Conservation (phyloP, 148 eudicot species). For the Arctostaphylos glauca region DNA sequence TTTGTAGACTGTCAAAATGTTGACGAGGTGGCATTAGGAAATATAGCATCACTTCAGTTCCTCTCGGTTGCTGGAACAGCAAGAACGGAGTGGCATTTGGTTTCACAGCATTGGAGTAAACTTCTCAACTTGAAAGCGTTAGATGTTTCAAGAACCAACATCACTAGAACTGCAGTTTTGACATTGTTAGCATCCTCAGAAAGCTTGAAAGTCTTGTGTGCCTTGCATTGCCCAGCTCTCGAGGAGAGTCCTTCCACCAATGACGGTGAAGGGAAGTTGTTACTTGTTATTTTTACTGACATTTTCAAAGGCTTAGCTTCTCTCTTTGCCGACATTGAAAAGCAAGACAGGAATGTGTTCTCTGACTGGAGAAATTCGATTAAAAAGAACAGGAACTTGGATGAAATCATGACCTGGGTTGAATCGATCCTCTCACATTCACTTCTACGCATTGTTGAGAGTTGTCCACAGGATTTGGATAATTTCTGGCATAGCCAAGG, state of each 20-base stretch:
- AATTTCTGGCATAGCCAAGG: constrained; percentile 87
- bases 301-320: constrained; percentile 54
- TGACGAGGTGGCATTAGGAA: constrained; percentile 69
- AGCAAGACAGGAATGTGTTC: constrained; percentile 49
- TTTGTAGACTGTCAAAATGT: constrained; percentile 69
- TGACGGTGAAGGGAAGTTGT: constrained; percentile 39
- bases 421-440: constrained; percentile 87
- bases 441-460: constrained; percentile 74
- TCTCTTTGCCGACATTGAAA: constrained; percentile 53
- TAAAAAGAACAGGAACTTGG: constrained; percentile 44
- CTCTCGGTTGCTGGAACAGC: constrained; percentile 79
- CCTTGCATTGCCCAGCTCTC: constrained; percentile 59
- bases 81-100: constrained; percentile 67
- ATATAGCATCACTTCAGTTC: constrained; percentile 54
- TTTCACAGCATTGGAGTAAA: constrained; percentile 55
- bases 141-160: constrained; percentile 87
- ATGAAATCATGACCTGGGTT: constrained; percentile 74
- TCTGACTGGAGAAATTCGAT: constrained; percentile 61
- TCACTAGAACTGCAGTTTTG: constrained; percentile 44
- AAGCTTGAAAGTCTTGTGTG: constrained; percentile 76
- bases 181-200: constrained; percentile 46
- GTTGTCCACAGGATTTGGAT: constrained; percentile 68
- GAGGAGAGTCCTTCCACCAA: constrained; percentile 27
- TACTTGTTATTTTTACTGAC: constrained; percentile 54
- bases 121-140: constrained; percentile 66